Evolutionary conservation across 2,329 filamentous ascomycete species (phyloP), one percentile per base, ranked within the genome.

Genomic region (Hymenoscyphus repandus): DNA sequence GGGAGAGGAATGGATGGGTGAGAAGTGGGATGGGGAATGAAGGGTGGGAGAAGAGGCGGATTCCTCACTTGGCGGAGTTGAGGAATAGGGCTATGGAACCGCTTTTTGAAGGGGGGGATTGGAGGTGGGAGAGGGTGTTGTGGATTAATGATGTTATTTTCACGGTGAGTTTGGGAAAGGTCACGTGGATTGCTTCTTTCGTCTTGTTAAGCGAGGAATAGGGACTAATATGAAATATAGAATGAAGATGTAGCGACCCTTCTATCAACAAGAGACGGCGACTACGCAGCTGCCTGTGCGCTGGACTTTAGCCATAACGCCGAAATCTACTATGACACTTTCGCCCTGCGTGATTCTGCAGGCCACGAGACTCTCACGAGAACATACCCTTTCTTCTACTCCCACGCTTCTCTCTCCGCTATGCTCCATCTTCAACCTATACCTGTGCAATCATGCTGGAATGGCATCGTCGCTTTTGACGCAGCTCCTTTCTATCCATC

Each of bases 121-220:
- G 43, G 10, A 47, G 49, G 30, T 66, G 82, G 60, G 80, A 83
- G 57, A 78, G 74, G 59, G 70, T 85, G 15, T 64, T 85, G 18
- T 85, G 82, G 60, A 64, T 85, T 36, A 84, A 85, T 56, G 81
- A 85, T 59, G 79, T 85, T 13, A 72, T 82, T 1, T 85, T 84
- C 58, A 75, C 73, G 58, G 78, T 80, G 64, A 56, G 71, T 62
- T 15, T 20, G 15, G 18, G 37, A 15, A 74, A 20, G 9, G 22
- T 49, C 46, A 49, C 46, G 46, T 47, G 46, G 7, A 5, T 41
- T 15, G 13, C 27, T 9, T 9, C 15, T 6, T 27, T 10, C 13
- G 1, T 18, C 6, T 9, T 11, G 4, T 11, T 13, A 27, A 33
- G 18, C 32, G 11, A n/a, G 37, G 17, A 37, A n/a, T 10, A 22